Evolutionary conservation across 1,284 basidiomycete species (phyloP).

Genomic region (Phellopilus nigrolimitatus): DNA sequence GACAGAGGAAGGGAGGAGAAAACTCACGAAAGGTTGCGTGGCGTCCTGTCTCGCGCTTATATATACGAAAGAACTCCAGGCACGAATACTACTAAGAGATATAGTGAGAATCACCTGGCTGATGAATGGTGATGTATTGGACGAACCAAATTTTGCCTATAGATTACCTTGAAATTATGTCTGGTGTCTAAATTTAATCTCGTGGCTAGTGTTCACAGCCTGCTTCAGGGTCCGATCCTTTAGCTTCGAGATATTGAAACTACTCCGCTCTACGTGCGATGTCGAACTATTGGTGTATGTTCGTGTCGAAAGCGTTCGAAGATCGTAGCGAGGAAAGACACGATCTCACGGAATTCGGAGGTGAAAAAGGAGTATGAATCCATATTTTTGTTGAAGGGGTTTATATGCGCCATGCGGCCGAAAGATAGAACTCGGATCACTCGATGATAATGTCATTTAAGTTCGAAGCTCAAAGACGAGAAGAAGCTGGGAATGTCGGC

Average conservation of each 20-base stretch:
- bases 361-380: neutral
- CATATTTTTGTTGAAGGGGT: neutral
- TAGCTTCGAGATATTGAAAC: neutral
- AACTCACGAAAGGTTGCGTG: neutral
- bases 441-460: no score
- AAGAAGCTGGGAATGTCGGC: neutral
- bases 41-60: neutral
- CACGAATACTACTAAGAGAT: slow-evolving; percentile 3
- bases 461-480: neutral
- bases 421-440: neutral
- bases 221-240: neutral
- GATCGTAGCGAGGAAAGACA: neutral
- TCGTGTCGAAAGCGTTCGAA: no score
- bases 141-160: no score
- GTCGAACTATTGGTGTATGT: neutral
- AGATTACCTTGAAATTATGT: neutral
- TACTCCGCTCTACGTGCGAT: neutral
- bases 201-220: neutral
- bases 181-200: neutral
- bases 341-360: slow-evolving; percentile 1
- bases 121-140: slow-evolving; percentile 1
- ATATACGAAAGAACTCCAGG: slow-evolving; percentile 6
- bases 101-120: slow-evolving; percentile 10
- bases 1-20: no score
- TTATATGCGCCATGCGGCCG: slow-evolving; percentile 5